Evolutionary conservation across 1,284 basidiomycete genomes (phyloP).

Genomic region (Irpex sp.): DNA sequence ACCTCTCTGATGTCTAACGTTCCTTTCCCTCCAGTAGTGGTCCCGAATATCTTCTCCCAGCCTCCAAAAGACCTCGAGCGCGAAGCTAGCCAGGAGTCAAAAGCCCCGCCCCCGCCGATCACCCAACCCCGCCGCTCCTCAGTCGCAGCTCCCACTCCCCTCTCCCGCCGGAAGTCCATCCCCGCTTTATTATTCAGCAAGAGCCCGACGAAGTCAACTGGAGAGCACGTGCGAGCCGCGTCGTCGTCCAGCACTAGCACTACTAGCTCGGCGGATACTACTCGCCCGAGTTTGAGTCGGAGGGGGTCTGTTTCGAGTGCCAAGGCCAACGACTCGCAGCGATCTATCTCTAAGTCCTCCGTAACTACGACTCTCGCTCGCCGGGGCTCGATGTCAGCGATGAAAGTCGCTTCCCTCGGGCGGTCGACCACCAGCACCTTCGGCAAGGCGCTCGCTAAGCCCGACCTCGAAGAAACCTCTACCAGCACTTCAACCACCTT

Average conservation of each 20-base stretch:
- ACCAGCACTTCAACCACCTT: not conserved
- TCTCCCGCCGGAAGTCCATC: not conserved
- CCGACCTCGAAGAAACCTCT: not conserved
- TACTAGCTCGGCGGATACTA: constrained; percentile 6
- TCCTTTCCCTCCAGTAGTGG: not conserved
- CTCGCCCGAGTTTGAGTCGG: not conserved
- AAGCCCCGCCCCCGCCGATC: not conserved
- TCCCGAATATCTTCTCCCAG: not conserved
- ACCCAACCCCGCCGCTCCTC: constrained; percentile 8
- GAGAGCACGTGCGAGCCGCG: constrained; percentile 12
- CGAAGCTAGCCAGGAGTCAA: not conserved
- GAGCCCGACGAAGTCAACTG: constrained; percentile 26
- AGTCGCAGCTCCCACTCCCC: not conserved
- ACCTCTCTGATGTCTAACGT: not conserved
- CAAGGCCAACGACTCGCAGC: not conserved
- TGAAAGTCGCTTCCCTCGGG: not conserved
- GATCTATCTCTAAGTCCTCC: not conserved
- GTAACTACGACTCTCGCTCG: not conserved
- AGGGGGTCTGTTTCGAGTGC: not conserved
- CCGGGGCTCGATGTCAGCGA: not conserved
- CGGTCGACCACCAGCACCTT: not conserved
- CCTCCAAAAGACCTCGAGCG: not conserved
- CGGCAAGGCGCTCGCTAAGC: not conserved
- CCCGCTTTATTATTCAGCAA: constrained; percentile 37
- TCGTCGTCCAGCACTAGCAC: constrained; percentile 15